A percentile compares a stretch with the other conserved stretches of the same genome.
Conservation (phyloP, 441 rosid species). For the Gossypium lobatum region DNA sequence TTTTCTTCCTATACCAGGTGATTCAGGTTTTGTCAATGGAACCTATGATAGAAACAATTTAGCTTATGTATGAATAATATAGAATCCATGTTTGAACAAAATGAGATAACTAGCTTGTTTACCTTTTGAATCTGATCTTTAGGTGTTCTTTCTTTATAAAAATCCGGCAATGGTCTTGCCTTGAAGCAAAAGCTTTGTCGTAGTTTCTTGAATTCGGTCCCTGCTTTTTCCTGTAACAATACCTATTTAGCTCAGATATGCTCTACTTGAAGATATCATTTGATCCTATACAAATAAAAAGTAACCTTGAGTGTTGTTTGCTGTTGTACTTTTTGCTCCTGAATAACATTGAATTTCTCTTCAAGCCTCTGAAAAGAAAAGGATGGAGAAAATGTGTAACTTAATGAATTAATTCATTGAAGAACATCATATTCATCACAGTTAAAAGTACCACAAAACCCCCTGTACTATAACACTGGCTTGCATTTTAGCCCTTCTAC, state of each 20-base stretch:
- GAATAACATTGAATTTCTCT: slow-evolving; percentile 68
- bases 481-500: no score
- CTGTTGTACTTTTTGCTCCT: slow-evolving; percentile 35
- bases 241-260: not conserved
- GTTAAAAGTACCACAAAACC: no score
- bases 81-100: not conserved
- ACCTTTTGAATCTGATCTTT: slow-evolving; percentile 46
- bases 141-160: slow-evolving; percentile 55
- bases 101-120: not conserved
- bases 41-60: slow-evolving; percentile 22
- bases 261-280: not conserved
- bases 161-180: slow-evolving; percentile 79
- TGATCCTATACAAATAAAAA: not conserved
- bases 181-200: slow-evolving; percentile 72
- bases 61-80: not conserved
- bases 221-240: slow-evolving; percentile 49
- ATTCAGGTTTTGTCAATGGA: slow-evolving; percentile 19
- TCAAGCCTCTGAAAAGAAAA: slow-evolving; percentile 41
- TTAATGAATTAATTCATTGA: not conserved
- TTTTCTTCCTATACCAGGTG: slow-evolving; percentile 23
- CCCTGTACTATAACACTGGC: no score
- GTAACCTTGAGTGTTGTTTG: slow-evolving; percentile 47
- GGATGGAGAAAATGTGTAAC: not conserved
- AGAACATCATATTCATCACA: not conserved
- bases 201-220: slow-evolving; percentile 51